These are phyloP conservation scores for Plasmodium billcollinsi DNA, from an alignment of 169 alveolate species.

Conservation along the genomic window DNA sequence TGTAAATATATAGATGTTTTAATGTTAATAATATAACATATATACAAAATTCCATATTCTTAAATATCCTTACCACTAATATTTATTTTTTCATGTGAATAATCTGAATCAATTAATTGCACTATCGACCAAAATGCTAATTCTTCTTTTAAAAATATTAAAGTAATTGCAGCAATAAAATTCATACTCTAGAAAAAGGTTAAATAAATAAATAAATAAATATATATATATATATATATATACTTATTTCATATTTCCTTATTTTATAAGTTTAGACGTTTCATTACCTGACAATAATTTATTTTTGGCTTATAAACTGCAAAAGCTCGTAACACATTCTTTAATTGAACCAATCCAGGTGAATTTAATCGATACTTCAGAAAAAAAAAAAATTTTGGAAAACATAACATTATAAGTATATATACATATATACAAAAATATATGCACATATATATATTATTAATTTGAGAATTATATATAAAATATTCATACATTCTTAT, in stretches of 20 bases:
- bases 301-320: conserved; percentile 89
- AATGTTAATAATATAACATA: too few species aligned
- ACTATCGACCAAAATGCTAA: conserved; percentile 90
- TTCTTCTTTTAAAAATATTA: conserved; percentile 88
- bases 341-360: conserved; percentile 80
- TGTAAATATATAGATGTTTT: neutral
- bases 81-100: conserved; percentile 84
- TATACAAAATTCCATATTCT: too few species aligned
- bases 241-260: neutral
- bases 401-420: conserved; percentile 5
- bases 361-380: conserved; percentile 51
- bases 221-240: neutral
- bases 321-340: conserved; percentile 88
- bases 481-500: conserved; percentile 81
- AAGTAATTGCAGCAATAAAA: conserved; percentile 88
- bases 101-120: conserved; percentile 87
- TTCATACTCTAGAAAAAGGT: conserved; percentile 82
- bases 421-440: conserved; percentile 6
- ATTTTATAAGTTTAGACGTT: neutral
- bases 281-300: conserved; percentile 86
- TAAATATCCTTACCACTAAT: conserved; percentile 78
- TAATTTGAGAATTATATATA: neutral
- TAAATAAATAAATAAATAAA: neutral
- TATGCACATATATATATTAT: neutral
- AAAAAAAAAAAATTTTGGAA: conserved; percentile 14